Base-by-base conservation (phyloP, 176 grass and related monocot species). In the Oryza rufipogon region DNA sequence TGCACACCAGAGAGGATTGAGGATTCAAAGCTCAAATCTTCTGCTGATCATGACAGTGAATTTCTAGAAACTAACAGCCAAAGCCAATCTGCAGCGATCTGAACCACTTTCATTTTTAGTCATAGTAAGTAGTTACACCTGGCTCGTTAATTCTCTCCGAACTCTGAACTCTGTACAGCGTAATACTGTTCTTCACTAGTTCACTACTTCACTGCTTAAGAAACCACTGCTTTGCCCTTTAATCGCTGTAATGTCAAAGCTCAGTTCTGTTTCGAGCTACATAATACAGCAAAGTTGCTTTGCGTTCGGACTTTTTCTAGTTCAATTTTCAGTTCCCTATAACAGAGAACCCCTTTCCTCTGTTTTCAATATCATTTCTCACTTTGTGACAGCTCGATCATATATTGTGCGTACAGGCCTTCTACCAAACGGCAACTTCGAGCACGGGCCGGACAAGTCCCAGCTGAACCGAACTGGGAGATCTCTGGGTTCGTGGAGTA, bases 401-500 rank as follows among this genome's bases (percentile, higher is more conserved):
- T 23, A 2, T 11, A 54, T 36, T n/a, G 23, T 47, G 15, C 1
- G 4, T 22, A 13, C 32, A 92, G 90, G 90, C 6, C 64, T 86
- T 9, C 11, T 86, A 16, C 87, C 81, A 12, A 93, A 92, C 20
- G 87, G 91, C 0, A 15, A 87, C 61, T 92, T 92, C 26, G 81
- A 87, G 78, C 58, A 76, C 0, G 63, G 63, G 0, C 91, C 91
- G 2, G 56, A 45, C 45, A 52, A 46, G 38, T 90, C 73, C 6
- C 38, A 79, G 34, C 61, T 90, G 81, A 87, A 85, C 85, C 81
- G 6, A 2, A 74, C 38, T 92, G 91, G 91, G 84, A 90, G 85
- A 20, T 82, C 0, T 82, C 85, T 0, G 91, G 91, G 46, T 90
- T 85, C 85, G 78, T 93, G 67, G 91, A 93, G 85, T 90, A 90